Percentiles rank a stretch among this genome's conserved stretches.
Conservation (phyloP, 306 rosid species). For the Prosopis cineraria region DNA sequence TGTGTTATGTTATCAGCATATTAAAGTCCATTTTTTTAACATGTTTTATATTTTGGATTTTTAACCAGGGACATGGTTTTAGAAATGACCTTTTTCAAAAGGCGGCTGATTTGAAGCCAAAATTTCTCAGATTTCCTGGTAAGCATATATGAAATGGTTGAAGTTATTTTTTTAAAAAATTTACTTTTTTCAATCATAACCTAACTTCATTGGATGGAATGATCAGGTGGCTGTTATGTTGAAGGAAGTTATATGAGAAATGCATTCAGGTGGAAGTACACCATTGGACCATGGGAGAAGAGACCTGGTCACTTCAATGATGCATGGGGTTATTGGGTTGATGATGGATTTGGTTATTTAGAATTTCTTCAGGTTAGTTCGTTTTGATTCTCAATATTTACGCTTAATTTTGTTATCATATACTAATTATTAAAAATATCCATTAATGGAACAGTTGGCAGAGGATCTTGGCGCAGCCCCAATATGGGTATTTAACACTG, state of each 20-base stretch:
- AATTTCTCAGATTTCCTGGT: background rate
- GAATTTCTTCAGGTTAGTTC: background rate
- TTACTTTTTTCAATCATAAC: background rate
- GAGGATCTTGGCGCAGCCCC: background rate
- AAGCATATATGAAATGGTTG: background rate
- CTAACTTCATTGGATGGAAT: background rate
- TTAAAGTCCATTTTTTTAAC: background rate
- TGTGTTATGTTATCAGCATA: background rate
- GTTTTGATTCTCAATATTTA: background rate
- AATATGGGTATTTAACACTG: background rate
- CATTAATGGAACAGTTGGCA: background rate
- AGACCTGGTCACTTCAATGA: background rate
- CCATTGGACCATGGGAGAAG: background rate
- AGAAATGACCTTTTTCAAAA: background rate
- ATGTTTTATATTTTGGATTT: background rate
- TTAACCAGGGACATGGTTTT: background rate
- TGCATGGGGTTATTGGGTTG: background rate
- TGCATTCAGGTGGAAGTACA: background rate
- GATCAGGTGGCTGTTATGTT: background rate
- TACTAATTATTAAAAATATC: background rate
- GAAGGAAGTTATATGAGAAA: background rate
- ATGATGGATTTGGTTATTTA: background rate
- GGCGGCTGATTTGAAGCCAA: background rate
- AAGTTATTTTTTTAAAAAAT: background rate
- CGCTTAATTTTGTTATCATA: background rate